Evolutionary conservation across 2,329 filamentous ascomycete genomes (phyloP).

Genomic region (Colletotrichum falcatum): DNA sequence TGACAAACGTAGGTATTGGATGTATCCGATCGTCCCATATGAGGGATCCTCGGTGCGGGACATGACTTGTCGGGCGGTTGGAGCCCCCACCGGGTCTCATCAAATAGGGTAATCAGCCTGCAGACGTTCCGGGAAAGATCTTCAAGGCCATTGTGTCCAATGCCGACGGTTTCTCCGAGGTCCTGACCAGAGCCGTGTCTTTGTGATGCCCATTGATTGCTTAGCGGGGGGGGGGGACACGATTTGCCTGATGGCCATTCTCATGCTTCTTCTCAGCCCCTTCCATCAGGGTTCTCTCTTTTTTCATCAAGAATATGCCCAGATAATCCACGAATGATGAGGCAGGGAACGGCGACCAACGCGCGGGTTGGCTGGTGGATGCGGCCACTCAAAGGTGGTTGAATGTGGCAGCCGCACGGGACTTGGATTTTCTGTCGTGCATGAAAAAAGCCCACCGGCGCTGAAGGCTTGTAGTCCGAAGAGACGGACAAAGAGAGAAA

Average conservation of each 20-base stretch:
- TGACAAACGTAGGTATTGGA: slow-evolving; percentile 27
- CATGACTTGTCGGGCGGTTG: slow-evolving; percentile 35
- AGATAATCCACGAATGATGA: slow-evolving; percentile 26
- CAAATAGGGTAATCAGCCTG: slow-evolving; percentile 26
- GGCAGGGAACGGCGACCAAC: slow-evolving; percentile 44
- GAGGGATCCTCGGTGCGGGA: slow-evolving; percentile 26
- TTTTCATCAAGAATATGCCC: neutral
- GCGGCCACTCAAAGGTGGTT: slow-evolving; percentile 24
- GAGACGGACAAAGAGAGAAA: slow-evolving; percentile 5
- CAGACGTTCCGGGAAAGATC: slow-evolving; percentile 28
- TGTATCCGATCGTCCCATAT: slow-evolving; percentile 33
- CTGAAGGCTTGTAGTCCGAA: neutral
- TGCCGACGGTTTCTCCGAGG: neutral
- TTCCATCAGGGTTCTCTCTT: neutral
- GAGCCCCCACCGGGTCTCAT: slow-evolving; percentile 11
- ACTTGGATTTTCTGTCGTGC: slow-evolving; percentile 32
- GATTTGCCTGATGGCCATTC: neutral
- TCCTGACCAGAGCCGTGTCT: neutral
- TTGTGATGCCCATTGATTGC: neutral
- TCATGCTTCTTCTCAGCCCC: slow-evolving; percentile 5
- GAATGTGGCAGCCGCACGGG: slow-evolving; percentile 36
- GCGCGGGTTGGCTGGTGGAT: slow-evolving; percentile 30
- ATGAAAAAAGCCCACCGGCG: slow-evolving; percentile 13
- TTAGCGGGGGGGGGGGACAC: neutral
- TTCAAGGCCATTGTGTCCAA: slow-evolving; percentile 9